A percentile compares a stretch with the other conserved stretches of the same genome.
Evolutionary conservation across 2,329 filamentous ascomycete genomes (phyloP).

Genomic region (Botrytis porri): DNA sequence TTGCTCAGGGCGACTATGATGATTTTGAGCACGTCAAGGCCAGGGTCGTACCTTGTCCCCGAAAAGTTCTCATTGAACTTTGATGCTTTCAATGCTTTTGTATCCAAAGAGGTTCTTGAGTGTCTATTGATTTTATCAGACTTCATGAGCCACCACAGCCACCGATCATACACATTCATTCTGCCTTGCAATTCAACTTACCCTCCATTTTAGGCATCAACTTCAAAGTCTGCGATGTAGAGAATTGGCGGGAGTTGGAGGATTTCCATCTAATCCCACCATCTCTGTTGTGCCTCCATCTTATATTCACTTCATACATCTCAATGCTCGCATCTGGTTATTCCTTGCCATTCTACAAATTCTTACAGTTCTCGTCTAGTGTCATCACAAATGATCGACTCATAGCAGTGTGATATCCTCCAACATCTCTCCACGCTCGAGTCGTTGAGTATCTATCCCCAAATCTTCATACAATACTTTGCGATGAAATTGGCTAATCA

Average conservation of each 20-base stretch:
- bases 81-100: neutral
- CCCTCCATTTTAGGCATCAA: neutral
- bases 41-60: neutral
- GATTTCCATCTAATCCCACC: neutral
- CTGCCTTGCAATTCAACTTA: neutral
- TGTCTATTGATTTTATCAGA: neutral
- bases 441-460: neutral
- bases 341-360: neutral
- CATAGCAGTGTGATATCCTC: neutral
- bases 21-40: neutral
- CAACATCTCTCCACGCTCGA: neutral
- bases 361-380: neutral
- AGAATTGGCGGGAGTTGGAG: neutral
- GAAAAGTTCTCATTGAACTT: neutral
- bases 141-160: neutral
- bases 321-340: neutral
- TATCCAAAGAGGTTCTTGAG: neutral
- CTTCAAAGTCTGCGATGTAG: neutral
- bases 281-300: neutral
- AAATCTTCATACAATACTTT: neutral
- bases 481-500: neutral
- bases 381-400: neutral
- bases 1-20: neutral
- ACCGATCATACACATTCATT: neutral
- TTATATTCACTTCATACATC: neutral